Conservation (phyloP, 495 filamentous ascomycete genomes). For the Halenospora varia region DNA sequence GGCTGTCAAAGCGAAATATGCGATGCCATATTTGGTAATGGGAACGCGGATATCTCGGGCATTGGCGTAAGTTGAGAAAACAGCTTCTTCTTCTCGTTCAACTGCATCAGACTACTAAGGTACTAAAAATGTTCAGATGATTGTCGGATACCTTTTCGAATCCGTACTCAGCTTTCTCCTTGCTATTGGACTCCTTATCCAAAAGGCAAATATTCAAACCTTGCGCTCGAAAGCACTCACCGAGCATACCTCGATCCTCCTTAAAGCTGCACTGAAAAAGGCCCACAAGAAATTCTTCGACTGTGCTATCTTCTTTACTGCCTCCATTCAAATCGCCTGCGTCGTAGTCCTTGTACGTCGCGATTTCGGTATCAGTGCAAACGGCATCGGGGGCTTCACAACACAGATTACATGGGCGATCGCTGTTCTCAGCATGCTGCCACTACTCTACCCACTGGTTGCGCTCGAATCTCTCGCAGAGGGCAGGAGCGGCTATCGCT, state of each 20-base stretch:
- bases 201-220: not conserved
- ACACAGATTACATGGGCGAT: conserved; percentile 31
- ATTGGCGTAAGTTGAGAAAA: too few species aligned
- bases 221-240: not conserved
- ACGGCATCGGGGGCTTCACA: conserved; percentile 29
- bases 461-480: not conserved
- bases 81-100: not conserved
- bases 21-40: conserved; percentile 25
- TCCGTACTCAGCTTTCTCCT: conserved; percentile 10
- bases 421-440: conserved; percentile 26
- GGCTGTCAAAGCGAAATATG: conserved; percentile 24
- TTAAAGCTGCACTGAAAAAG: not conserved
- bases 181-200: too few species aligned
- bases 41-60: conserved; percentile 27
- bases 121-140: conserved; percentile 13
- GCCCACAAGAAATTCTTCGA: conserved; percentile 22
- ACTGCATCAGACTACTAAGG: not conserved
- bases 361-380: conserved; percentile 31
- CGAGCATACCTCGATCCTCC: not conserved
- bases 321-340: conserved; percentile 33
- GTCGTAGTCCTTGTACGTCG: conserved; percentile 27
- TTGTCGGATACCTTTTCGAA: conserved; percentile 24
- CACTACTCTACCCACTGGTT: conserved; percentile 20
- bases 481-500: not conserved
- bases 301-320: conserved; percentile 32